Conservation (phyloP, 176 grass and related monocot genomes). For the Typha latifolia region DNA sequence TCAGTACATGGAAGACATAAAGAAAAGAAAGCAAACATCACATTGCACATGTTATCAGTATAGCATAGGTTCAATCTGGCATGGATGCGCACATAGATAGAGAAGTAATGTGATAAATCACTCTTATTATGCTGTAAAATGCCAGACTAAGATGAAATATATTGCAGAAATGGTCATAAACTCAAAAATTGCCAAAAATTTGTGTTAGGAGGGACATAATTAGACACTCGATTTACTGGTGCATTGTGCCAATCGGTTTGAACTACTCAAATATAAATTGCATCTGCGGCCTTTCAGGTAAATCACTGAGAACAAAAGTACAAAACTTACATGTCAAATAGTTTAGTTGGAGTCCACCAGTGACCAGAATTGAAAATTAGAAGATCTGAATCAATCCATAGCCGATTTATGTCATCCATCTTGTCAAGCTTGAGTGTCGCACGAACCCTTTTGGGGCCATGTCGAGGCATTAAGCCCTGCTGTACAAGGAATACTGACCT, state of each 20-base stretch:
- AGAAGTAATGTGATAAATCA: too few relatives aligned
- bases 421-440: slow-evolving; percentile 64
- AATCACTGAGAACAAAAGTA: slow-evolving; percentile 4
- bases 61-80: too few relatives aligned
- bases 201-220: not conserved
- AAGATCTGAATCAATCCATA: slow-evolving; percentile 63
- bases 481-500: slow-evolving; percentile 77
- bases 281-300: too few relatives aligned
- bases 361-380: slow-evolving; percentile 97
- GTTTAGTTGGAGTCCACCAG: slow-evolving; percentile 97
- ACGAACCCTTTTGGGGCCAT: slow-evolving; percentile 42
- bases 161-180: too few relatives aligned
- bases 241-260: not conserved
- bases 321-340: slow-evolving; percentile 94
- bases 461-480: slow-evolving; percentile 40
- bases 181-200: not conserved
- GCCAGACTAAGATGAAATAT: too few relatives aligned
- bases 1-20: not conserved
- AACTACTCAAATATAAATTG: not conserved
- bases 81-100: too few relatives aligned
- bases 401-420: slow-evolving; percentile 57
- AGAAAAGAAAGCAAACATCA: not conserved
- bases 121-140: too few relatives aligned
- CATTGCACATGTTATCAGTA: not conserved
- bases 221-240: not conserved